These are phyloP conservation scores for Calonectria montana DNA, from an alignment of 2,329 filamentous ascomycete genomes.

Conservation along the genomic window DNA sequence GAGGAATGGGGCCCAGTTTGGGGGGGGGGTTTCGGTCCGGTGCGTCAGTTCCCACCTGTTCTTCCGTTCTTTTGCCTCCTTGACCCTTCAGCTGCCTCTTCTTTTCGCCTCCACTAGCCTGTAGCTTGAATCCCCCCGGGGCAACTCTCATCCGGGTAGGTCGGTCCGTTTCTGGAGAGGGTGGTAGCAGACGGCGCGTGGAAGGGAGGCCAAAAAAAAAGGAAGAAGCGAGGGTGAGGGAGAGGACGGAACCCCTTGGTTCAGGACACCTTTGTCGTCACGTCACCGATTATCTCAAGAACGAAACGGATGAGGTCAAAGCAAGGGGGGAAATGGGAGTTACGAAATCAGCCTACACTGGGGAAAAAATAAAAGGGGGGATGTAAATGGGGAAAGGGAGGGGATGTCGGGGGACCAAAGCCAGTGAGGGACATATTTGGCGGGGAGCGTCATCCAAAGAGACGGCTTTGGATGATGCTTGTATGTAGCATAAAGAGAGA, in stretches of 20 bases:
- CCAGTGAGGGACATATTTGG: slow-evolving; percentile 21
- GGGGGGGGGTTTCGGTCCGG: slow-evolving; percentile 11
- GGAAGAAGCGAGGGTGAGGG: not conserved
- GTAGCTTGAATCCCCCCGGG: not conserved
- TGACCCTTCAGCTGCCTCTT: not conserved
- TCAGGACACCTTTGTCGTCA: slow-evolving; percentile 1
- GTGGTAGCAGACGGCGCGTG: not conserved
- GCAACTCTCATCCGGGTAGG: slow-evolving; percentile 4
- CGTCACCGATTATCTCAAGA: slow-evolving; percentile 5
- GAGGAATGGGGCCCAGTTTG: slow-evolving; percentile 15
- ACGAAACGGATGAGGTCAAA: not conserved
- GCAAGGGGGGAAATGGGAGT: not conserved
- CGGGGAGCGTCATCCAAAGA: slow-evolving; percentile 1
- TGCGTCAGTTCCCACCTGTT: slow-evolving; percentile 7
- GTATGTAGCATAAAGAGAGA: not conserved
- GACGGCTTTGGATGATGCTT: not conserved
- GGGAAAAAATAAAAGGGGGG: not conserved
- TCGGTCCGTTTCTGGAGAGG: slow-evolving; percentile 14
- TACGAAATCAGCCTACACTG: slow-evolving; percentile 2
- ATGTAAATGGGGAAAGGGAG: not conserved
- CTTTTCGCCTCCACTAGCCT: not conserved
- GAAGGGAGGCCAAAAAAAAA: not conserved
- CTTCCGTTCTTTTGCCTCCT: not conserved
- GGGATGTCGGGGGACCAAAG: slow-evolving; percentile 12
- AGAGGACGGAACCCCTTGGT: not conserved